Evolutionary conservation across 352 stramenopile genomes (phyloP).

Genomic region (Pythium dissotocum): DNA sequence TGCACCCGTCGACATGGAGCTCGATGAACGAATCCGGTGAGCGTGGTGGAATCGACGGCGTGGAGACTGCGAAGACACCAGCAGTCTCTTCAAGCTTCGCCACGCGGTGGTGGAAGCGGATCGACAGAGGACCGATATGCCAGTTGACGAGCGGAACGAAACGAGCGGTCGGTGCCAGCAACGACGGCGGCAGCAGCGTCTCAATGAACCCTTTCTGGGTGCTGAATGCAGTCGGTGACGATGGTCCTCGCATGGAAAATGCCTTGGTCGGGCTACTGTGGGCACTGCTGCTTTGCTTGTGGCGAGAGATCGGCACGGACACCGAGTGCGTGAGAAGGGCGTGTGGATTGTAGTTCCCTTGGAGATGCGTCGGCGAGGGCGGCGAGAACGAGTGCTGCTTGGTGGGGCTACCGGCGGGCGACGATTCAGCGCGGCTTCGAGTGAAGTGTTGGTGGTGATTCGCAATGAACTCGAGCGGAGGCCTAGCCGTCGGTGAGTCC

Average conservation of each 20-base stretch:
- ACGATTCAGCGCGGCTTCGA: conserved; percentile 34
- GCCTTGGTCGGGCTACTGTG: neutral
- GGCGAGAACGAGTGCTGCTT: conserved; percentile 11
- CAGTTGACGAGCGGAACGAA: conserved; percentile 58
- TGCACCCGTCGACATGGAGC: conserved; percentile 46
- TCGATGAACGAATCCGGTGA: conserved; percentile 37
- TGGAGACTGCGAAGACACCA: neutral
- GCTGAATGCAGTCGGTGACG: conserved; percentile 17
- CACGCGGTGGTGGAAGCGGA: conserved; percentile 40
- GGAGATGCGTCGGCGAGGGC: conserved; percentile 7
- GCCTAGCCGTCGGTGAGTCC: neutral
- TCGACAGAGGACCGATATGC: conserved; percentile 45
- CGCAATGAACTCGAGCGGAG: conserved; percentile 27
- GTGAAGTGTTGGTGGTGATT: conserved; percentile 44
- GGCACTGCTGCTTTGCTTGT: conserved; percentile 24
- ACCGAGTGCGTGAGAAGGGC: conserved; percentile 21
- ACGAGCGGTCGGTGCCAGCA: conserved; percentile 22
- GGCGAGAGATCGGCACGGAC: conserved; percentile 26
- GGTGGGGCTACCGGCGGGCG: conserved; percentile 3
- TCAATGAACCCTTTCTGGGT: conserved; percentile 38
- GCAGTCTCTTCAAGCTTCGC: neutral
- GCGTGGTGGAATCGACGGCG: conserved; percentile 10
- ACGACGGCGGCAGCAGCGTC: conserved; percentile 36
- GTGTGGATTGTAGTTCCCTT: neutral
- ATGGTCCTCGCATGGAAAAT: conserved; percentile 6